A percentile compares a stretch with the other conserved stretches of the same genome.
These are phyloP conservation scores for Talaromyces thailandensis DNA, from an alignment of 495 filamentous ascomycete species.

Conservation along the genomic window DNA sequence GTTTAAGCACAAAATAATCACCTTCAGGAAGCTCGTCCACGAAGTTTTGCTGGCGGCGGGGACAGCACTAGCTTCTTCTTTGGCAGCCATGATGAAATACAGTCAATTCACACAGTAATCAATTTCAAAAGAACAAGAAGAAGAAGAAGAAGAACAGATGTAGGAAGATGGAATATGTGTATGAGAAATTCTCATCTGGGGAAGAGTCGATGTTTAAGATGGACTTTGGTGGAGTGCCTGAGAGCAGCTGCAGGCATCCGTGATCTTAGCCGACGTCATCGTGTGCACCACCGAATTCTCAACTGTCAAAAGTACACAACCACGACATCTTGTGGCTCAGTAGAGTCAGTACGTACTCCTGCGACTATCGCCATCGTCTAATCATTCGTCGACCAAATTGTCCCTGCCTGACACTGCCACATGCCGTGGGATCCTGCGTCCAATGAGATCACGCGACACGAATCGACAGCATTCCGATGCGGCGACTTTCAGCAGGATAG, in stretches of 20 bases:
- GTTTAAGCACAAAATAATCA: constrained; percentile 10
- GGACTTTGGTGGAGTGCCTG: neutral
- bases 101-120: neutral
- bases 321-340: neutral
- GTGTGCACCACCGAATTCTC: neutral
- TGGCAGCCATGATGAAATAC: constrained; percentile 4
- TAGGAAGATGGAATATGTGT: neutral
- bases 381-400: neutral
- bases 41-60: constrained; percentile 38
- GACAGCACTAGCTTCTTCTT: constrained; percentile 9
- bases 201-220: neutral
- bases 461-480: neutral
- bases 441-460: neutral
- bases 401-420: neutral
- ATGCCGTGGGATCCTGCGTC: neutral
- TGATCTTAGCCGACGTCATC: neutral
- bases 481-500: neutral
- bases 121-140: neutral
- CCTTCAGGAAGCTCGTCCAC: constrained; percentile 48
- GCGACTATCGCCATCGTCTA: neutral
- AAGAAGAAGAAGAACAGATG: neutral
- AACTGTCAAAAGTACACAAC: neutral
- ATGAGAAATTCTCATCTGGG: neutral
- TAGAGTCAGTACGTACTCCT: neutral
- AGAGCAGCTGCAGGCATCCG: neutral